Evolutionary conservation across 352 stramenopile species (phyloP).

Genomic region (Aphanomyces stellatus): DNA sequence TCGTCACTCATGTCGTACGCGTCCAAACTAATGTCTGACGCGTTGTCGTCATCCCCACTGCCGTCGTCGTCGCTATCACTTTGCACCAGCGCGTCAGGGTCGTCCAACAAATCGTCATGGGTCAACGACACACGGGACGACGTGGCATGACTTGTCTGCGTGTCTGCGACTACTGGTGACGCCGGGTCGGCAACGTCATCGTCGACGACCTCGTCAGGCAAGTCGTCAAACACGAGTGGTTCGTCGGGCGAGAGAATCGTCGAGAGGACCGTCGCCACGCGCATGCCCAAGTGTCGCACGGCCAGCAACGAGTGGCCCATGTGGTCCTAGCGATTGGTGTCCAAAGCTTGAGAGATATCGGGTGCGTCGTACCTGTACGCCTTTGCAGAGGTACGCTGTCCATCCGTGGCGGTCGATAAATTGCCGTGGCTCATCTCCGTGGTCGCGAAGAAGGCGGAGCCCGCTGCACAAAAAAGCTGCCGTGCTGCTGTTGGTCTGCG

Average conservation of each 20-base stretch:
- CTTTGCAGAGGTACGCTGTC: slow-evolving; percentile 10
- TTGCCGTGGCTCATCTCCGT: neutral
- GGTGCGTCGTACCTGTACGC: slow-evolving; percentile 3
- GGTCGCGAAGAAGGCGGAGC: neutral
- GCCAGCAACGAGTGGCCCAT: neutral
- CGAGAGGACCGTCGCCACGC: slow-evolving; percentile 4
- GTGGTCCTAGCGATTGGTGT: neutral
- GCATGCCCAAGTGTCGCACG: slow-evolving; percentile 9
- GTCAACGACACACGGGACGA: too few species aligned
- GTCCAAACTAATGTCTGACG: slow-evolving; percentile 13
- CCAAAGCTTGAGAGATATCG: neutral
- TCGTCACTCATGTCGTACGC: slow-evolving; percentile 18
- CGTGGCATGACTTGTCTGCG: too few species aligned
- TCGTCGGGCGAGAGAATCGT: slow-evolving; percentile 1
- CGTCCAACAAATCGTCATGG: too few species aligned
- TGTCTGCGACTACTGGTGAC: too few species aligned
- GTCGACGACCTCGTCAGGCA: neutral
- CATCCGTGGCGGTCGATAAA: neutral
- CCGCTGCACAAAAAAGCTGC: neutral
- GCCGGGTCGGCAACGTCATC: too few species aligned
- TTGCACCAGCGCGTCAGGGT: neutral
- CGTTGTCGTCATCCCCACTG: neutral
- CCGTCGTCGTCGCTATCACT: slow-evolving; percentile 3
- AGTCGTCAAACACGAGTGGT: slow-evolving; percentile 6
- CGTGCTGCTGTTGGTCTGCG: neutral